Conservation (phyloP, 2,329 filamentous ascomycete species). For the Fusarium nematophilum region DNA sequence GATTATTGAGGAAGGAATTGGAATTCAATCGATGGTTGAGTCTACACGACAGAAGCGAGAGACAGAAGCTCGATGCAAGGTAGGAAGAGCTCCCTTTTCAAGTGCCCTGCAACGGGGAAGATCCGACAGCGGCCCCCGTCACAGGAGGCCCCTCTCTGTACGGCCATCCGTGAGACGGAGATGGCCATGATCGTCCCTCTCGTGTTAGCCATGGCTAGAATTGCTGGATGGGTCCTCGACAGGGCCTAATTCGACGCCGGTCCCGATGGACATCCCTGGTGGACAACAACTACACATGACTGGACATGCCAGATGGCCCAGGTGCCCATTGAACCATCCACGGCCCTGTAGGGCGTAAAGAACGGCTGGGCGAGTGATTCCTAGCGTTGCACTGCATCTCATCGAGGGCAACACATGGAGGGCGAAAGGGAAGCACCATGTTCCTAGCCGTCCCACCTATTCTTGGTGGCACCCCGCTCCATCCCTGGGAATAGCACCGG, state of each 20-base stretch:
- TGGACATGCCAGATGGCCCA: constrained; percentile 12
- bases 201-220: constrained; percentile 11
- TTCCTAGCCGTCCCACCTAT: constrained; percentile 3
- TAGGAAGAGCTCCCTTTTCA: constrained; percentile 7
- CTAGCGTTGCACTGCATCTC: constrained; percentile 5
- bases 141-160: constrained; percentile 8
- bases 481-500: constrained; percentile 10
- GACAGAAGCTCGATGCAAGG: neutral
- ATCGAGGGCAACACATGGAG: neutral
- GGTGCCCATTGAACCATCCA: constrained; percentile 6
- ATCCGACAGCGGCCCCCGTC: neutral
- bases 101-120: constrained; percentile 14
- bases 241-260: no score
- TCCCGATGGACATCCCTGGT: neutral
- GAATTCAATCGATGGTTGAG: neutral
- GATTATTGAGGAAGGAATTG: neutral
- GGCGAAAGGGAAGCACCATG: constrained; percentile 21
- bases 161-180: constrained; percentile 6
- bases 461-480: constrained; percentile 6
- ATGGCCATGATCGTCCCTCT: constrained; percentile 17
- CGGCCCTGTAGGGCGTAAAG: constrained; percentile 2
- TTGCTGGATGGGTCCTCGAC: constrained; percentile 5
- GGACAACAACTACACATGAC: constrained; percentile 3
- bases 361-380: neutral
- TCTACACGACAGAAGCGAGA: neutral